Percentiles rank a stretch among this genome's conserved stretches.
These are phyloP conservation scores for Lasiodiplodia sp. DNA, from an alignment of 2,329 filamentous ascomycete genomes.

Conservation along the genomic window DNA sequence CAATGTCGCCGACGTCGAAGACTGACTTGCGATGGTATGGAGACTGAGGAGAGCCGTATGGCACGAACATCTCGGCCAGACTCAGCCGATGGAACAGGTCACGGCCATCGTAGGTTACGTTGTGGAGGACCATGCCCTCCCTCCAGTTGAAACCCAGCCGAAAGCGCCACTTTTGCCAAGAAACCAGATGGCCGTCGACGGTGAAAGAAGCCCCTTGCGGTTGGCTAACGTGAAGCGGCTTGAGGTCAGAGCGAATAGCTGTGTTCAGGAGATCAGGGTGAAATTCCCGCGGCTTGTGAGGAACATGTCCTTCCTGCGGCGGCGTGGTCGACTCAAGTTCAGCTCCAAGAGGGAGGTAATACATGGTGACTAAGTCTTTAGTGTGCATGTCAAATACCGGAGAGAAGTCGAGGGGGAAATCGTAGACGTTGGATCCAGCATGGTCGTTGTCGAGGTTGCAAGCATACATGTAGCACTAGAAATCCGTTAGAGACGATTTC, in stretches of 20 bases:
- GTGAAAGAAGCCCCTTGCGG: constrained; percentile 40
- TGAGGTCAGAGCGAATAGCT: constrained; percentile 33
- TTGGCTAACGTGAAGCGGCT: constrained; percentile 37
- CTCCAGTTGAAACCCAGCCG: constrained; percentile 56
- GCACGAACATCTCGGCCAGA: constrained; percentile 55
- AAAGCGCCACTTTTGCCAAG: constrained; percentile 55
- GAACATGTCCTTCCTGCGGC: constrained; percentile 53
- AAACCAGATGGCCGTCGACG: constrained; percentile 34
- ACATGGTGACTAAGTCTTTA: constrained; percentile 59
- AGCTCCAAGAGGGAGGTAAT: constrained; percentile 51
- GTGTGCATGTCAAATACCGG: constrained; percentile 60
- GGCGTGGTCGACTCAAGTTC: constrained; percentile 41
- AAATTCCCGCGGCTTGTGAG: constrained; percentile 42
- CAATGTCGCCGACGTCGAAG: constrained; percentile 55
- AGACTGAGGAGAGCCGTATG: constrained; percentile 51
- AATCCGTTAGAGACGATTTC: not conserved
- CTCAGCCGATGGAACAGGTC: constrained; percentile 53
- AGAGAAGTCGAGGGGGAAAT: constrained; percentile 64
- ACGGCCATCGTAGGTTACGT: constrained; percentile 50
- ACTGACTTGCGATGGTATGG: constrained; percentile 54
- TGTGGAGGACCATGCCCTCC: constrained; percentile 52
- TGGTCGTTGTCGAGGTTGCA: constrained; percentile 52
- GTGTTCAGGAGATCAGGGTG: constrained; percentile 35
- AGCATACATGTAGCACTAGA: constrained; percentile 50
- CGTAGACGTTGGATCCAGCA: constrained; percentile 60